phyloP scores from a whole-genome alignment of 2,329 filamentous ascomycete genomes.

The Ceratocystis alfenasii region DNA sequence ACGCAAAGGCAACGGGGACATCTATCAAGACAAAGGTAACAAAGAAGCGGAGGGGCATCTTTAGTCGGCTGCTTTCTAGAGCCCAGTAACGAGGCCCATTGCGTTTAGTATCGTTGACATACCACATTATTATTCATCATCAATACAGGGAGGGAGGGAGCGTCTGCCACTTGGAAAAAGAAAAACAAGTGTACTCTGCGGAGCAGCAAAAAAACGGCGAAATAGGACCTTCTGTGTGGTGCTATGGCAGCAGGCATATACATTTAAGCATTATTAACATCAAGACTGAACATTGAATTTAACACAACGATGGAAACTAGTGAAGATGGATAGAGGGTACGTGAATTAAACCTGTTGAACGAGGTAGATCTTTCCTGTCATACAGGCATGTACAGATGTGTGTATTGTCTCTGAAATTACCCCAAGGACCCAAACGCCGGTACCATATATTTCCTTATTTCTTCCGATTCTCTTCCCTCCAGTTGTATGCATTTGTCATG shows the following conservation, averaged over 20 bases:
- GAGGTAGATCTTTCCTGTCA: background rate
- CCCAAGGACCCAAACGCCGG: background rate
- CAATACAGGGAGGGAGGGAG: background rate
- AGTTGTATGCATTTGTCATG: background rate
- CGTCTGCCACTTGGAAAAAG: background rate
- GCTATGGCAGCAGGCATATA: background rate
- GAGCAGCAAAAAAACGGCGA: background rate
- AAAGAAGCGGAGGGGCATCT: slow-evolving; percentile 15
- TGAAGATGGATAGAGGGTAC: background rate
- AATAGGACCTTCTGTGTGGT: background rate
- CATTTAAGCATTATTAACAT: background rate
- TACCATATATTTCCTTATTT: background rate
- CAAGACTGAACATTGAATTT: background rate
- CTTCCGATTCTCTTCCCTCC: background rate
- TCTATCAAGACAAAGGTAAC: slow-evolving; percentile 18
- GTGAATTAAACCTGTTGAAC: background rate
- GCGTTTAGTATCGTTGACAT: background rate
- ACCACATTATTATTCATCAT: background rate
- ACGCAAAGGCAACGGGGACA: slow-evolving; percentile 16
- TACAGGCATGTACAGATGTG: background rate
- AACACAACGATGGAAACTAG: background rate
- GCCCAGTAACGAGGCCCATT: background rate
- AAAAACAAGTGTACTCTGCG: background rate
- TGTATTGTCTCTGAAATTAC: background rate
- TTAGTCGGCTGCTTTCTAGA: slow-evolving; percentile 19